Conservation (phyloP, 371 early-diverging fungal species). For the Circinella umbellata region DNA sequence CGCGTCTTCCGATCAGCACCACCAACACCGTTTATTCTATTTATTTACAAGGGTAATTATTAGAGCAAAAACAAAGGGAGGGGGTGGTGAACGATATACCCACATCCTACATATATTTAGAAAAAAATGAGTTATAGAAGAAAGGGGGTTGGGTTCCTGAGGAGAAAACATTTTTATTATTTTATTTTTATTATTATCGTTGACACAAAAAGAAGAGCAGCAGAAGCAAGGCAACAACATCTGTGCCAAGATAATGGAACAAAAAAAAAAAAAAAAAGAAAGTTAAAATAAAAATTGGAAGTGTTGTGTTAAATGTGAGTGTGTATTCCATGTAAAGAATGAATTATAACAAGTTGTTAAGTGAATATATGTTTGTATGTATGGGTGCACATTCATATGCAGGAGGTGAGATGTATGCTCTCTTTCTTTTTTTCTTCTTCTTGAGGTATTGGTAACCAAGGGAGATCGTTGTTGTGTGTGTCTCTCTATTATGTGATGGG, state of each 20-base stretch:
- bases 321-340: background rate
- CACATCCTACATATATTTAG: too few species aligned
- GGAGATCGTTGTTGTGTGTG: too few species aligned
- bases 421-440: background rate
- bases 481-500: too few species aligned
- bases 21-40: too few species aligned
- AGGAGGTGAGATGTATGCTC: background rate
- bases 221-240: background rate
- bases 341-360: background rate
- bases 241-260: conserved; percentile 4
- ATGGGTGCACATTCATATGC: conserved; percentile 1
- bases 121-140: too few species aligned
- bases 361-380: background rate
- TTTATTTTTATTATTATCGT: background rate
- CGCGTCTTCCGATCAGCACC: background rate
- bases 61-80: too few species aligned
- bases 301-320: too few species aligned
- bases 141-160: too few species aligned
- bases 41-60: too few species aligned
- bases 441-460: too few species aligned
- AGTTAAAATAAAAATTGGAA: background rate
- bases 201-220: background rate
- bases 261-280: background rate
- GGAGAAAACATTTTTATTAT: background rate
- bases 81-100: too few species aligned